phyloP scores from a whole-genome alignment of 2,329 filamentous ascomycete genomes.

The Alternaria panax region DNA sequence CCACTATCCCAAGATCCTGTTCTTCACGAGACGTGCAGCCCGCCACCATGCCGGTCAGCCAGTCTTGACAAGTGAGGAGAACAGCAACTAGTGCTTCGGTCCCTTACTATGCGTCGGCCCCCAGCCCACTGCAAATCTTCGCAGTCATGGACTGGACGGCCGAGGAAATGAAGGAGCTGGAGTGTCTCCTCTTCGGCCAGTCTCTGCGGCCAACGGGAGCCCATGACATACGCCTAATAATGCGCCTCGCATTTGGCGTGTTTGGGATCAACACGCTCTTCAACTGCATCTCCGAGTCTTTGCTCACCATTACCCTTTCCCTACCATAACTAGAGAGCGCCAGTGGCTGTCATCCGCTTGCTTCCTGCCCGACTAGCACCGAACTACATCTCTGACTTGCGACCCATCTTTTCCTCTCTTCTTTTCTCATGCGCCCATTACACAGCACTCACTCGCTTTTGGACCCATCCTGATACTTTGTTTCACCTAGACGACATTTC shows the following conservation, averaged over 20 bases:
- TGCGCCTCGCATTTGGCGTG: slow-evolving; percentile 35
- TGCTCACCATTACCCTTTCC: slow-evolving; percentile 27
- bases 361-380: slow-evolving; percentile 24
- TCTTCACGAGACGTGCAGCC: slow-evolving; percentile 12
- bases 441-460: slow-evolving; percentile 33
- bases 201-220: slow-evolving; percentile 36
- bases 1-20: not conserved
- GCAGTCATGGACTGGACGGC: slow-evolving; percentile 12
- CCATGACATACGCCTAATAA: slow-evolving; percentile 31
- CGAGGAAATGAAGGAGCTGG: slow-evolving; percentile 41
- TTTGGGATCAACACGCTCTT: slow-evolving; percentile 30
- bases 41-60: slow-evolving; percentile 5
- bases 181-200: slow-evolving; percentile 28
- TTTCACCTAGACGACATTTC: slow-evolving; percentile 40
- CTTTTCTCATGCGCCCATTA: slow-evolving; percentile 26
- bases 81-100: slow-evolving; percentile 12
- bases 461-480: slow-evolving; percentile 33
- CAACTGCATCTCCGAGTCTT: slow-evolving; percentile 29
- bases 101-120: slow-evolving; percentile 11
- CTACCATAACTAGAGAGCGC: slow-evolving; percentile 27
- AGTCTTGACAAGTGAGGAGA: slow-evolving; percentile 2
- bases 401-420: slow-evolving; percentile 23
- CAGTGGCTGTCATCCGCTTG: slow-evolving; percentile 34
- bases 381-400: slow-evolving; percentile 20
- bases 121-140: slow-evolving; percentile 14